phyloP scores from a whole-genome alignment of 2,329 filamentous ascomycete species.

The Epichloe scottii region DNA sequence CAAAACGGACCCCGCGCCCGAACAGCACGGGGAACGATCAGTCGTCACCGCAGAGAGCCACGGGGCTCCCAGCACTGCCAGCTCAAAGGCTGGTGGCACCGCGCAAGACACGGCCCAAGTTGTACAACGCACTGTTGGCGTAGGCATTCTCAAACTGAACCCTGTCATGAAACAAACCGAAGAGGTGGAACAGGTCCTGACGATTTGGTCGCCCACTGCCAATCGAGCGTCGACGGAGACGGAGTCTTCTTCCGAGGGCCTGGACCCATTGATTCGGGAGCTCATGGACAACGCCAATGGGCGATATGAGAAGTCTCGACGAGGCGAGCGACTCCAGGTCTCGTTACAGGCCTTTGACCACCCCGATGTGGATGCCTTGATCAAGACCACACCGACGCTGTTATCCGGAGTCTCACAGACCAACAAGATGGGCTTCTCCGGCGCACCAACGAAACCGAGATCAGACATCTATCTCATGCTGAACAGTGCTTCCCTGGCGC shows the following conservation, averaged over 20 bases:
- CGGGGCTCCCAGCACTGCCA: slow-evolving; percentile 41
- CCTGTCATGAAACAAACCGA: slow-evolving; percentile 57
- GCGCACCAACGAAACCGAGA: slow-evolving; percentile 73
- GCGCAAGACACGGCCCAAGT: slow-evolving; percentile 15
- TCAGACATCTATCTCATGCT: slow-evolving; percentile 94
- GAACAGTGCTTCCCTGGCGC: slow-evolving; percentile 63
- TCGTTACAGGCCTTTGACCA: slow-evolving; percentile 68
- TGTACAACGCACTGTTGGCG: slow-evolving; percentile 51
- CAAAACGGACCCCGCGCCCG: slow-evolving; percentile 46
- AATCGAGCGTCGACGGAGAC: slow-evolving; percentile 41
- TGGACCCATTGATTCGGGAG: slow-evolving; percentile 60
- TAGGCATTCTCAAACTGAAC: slow-evolving; percentile 68
- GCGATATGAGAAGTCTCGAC: slow-evolving; percentile 58
- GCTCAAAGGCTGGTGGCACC: slow-evolving; percentile 27
- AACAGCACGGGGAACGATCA: slow-evolving; percentile 30
- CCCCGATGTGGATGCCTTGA: slow-evolving; percentile 64
- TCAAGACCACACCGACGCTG: slow-evolving; percentile 77
- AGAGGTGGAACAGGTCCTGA: slow-evolving; percentile 63
- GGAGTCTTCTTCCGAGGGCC: slow-evolving; percentile 50
- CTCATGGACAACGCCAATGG: slow-evolving; percentile 63
- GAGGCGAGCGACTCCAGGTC: slow-evolving; percentile 66
- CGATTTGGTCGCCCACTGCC: slow-evolving; percentile 58
- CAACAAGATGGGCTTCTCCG: slow-evolving; percentile 84
- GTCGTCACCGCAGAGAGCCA: slow-evolving; percentile 32
- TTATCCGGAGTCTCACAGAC: slow-evolving; percentile 73